These are phyloP conservation scores for Bigelowiella natans DNA, from an alignment of 78 protist genomes.

Conservation along the genomic window DNA sequence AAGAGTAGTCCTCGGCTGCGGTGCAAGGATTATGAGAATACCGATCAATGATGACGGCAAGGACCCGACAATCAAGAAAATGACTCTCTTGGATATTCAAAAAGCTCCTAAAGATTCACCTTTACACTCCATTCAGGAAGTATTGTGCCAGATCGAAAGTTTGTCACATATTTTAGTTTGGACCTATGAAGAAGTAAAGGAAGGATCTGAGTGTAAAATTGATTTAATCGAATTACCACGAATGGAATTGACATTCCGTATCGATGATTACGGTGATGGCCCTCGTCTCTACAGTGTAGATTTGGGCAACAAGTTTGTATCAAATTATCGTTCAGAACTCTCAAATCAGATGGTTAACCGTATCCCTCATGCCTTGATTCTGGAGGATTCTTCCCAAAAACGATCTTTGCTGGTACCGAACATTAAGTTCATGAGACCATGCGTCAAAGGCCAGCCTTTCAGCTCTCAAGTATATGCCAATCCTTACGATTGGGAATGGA, in stretches of 20 bases:
- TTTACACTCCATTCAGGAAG: neutral
- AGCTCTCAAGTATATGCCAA: constrained; percentile 21
- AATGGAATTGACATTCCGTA: constrained; percentile 11
- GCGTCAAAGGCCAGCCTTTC: constrained; percentile 11
- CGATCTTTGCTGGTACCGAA: neutral
- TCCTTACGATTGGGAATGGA: neutral
- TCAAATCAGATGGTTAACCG: constrained; percentile 4
- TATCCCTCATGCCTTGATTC: constrained; percentile 29
- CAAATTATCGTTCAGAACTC: neutral
- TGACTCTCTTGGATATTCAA: neutral
- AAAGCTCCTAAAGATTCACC: neutral
- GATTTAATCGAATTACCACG: constrained; percentile 33
- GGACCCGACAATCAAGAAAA: no score
- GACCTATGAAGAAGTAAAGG: no score
- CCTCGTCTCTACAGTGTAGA: constrained; percentile 10
- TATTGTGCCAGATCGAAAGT: neutral
- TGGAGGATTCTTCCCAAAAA: neutral
- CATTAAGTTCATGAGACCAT: neutral
- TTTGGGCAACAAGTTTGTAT: constrained; percentile 7
- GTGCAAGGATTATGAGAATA: no score
- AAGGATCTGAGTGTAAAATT: no score
- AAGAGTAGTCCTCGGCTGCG: no score
- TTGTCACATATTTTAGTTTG: constrained; percentile 26
- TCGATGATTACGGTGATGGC: neutral
- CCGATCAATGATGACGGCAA: neutral